Evolutionary conservation across 371 early-diverging fungal genomes (phyloP), one percentile per base, ranked within the genome.

Genomic region (Rhizopus stolonifer): DNA sequence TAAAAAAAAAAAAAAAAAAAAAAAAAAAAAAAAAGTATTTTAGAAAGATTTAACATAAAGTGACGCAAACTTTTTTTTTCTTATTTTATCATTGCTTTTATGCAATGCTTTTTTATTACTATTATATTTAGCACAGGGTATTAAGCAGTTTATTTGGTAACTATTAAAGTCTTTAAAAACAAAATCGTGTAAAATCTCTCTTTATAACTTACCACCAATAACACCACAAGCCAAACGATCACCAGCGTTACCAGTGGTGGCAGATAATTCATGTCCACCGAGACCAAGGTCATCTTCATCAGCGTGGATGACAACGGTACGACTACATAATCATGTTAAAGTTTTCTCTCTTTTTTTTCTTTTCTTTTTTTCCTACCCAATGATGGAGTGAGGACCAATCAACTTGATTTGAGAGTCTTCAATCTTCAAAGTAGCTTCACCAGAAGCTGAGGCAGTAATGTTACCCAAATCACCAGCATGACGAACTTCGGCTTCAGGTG

Each of bases 381-480:
- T 81, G 65, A 93, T 77, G 64, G 85, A 84, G 71, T 84, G 77
- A 51, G 76, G 80, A 61, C 95, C 93, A 60, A 84, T 84, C 67
- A 93, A 84, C 66, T 85, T 83, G 60, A 92, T 65, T 65, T 80
- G 80, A 31, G 52, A 49, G 67, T 94, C 95, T 32, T 70, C 55
- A 53, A 80, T 48, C 60, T 75, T 68, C 67, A 85, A 64, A 48
- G 74, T 74, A 54, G 85, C 85, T 33, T 66, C 76, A 46, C 91
- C 90, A 52, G 74, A 60, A 2, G 65, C 70, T 44, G 67, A 65
- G 21, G 85, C 91, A 21, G 48, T 62, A 46, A 93, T 61, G 81
- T 93, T 93, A 54, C 94, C 95, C 61, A 94, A 85, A 65, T 94
- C 94, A 61, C 94, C 94, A 52, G 84, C 90, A 80, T 94, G 95